Percentiles rank a stretch among this genome's conserved stretches.
Evolutionary conservation across 2,329 filamentous ascomycete species (phyloP).

Genomic region (Epichloe sibirici): DNA sequence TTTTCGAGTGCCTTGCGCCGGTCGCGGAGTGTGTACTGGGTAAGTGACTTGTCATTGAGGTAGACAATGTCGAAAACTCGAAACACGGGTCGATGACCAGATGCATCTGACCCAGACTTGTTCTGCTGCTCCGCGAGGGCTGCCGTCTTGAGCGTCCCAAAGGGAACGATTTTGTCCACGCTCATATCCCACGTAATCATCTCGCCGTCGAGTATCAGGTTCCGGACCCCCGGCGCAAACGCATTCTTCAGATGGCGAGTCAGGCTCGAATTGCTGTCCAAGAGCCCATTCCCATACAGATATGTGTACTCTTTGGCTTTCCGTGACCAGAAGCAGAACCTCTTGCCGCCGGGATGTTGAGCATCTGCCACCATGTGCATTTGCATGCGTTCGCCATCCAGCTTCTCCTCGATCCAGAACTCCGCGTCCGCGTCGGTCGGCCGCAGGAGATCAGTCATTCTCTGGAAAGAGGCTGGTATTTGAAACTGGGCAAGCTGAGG

Average conservation of each 20-base stretch:
- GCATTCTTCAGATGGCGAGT: conserved; percentile 69
- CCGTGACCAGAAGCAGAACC: conserved; percentile 84
- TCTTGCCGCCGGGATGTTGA: conserved; percentile 51
- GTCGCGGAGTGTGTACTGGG: conserved; percentile 71
- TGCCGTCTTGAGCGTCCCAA: conserved; percentile 87
- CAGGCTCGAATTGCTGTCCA: conserved; percentile 63
- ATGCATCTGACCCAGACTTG: conserved; percentile 39
- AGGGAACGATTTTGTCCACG: conserved; percentile 71
- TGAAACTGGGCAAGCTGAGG: conserved; percentile 92
- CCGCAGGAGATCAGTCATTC: conserved; percentile 58
- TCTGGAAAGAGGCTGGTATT: conserved; percentile 62
- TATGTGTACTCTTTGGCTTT: conserved; percentile 96
- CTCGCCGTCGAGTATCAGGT: conserved; percentile 87
- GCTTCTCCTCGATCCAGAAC: conserved; percentile 97
- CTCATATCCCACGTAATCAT: conserved; percentile 98
- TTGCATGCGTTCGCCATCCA: conserved; percentile 95
- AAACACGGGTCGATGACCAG: conserved; percentile 55
- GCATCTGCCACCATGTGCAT: conserved; percentile 77
- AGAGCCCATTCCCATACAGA: conserved; percentile 68
- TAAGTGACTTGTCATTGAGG: conserved; percentile 69
- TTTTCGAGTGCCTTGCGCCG: conserved; percentile 62
- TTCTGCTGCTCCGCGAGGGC: conserved; percentile 64
- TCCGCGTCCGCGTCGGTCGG: conserved; percentile 56
- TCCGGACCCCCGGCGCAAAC: conserved; percentile 66
- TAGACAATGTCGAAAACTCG: conserved; percentile 86